Percentiles rank a stretch among this genome's conserved stretches.
These are phyloP conservation scores for Amniculicola lignicola DNA, from an alignment of 495 filamentous ascomycete species.

Conservation along the genomic window DNA sequence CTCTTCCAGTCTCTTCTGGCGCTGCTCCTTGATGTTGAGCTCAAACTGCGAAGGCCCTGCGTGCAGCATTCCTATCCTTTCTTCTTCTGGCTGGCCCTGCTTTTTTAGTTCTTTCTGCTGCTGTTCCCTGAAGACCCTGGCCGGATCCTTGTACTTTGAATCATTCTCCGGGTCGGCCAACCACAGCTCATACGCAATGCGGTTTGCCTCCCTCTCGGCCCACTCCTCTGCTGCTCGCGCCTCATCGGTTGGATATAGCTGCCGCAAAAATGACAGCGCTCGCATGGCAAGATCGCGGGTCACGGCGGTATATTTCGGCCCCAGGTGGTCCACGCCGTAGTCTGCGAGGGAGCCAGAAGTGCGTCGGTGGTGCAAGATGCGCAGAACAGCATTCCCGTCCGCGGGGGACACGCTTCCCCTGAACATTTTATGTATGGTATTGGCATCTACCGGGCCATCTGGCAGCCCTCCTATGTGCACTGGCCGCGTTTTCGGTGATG, in stretches of 20 bases:
- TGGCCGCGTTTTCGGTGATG: constrained; percentile 9
- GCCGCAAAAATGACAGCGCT: constrained; percentile 67
- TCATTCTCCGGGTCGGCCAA: constrained; percentile 40
- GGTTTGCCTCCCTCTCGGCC: constrained; percentile 54
- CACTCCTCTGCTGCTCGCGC: constrained; percentile 60
- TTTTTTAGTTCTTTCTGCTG: constrained; percentile 30
- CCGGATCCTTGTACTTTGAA: constrained; percentile 44
- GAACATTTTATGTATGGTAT: constrained; percentile 58
- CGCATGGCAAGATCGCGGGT: constrained; percentile 37
- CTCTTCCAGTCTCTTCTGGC: constrained; percentile 21
- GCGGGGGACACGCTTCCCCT: constrained; percentile 48
- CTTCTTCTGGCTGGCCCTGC: constrained; percentile 43
- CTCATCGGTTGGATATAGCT: constrained; percentile 70
- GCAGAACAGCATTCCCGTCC: constrained; percentile 63
- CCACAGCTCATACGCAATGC: constrained; percentile 30
- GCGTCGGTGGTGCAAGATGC: constrained; percentile 69
- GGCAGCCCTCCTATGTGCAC: constrained; percentile 28
- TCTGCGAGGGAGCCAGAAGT: constrained; percentile 69
- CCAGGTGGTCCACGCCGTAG: constrained; percentile 40
- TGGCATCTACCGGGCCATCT: constrained; percentile 32
- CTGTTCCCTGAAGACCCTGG: constrained; percentile 11
- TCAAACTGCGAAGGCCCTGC: constrained; percentile 38
- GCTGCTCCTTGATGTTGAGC: constrained; percentile 21
- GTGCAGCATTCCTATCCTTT: constrained; percentile 26
- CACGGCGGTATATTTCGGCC: constrained; percentile 29